Conservation (phyloP, 441 rosid species). For the Populus hybrid region DNA sequence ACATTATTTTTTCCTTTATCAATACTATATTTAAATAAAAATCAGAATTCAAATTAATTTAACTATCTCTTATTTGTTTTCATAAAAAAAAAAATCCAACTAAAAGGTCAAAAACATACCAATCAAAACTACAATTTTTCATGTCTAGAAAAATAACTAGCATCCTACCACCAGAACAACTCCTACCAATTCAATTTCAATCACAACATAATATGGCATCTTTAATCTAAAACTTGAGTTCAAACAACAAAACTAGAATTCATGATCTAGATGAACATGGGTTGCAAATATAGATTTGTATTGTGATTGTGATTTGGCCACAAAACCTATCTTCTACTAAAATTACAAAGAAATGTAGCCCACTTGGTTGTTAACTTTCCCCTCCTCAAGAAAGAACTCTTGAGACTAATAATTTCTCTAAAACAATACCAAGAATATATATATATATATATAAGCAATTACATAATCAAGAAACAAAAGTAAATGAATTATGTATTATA, state of each 20-base stretch:
- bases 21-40: too few species aligned
- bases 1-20: too few species aligned
- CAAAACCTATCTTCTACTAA: not conserved
- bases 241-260: not conserved
- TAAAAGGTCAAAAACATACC: not conserved
- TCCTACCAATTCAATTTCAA: too few species aligned
- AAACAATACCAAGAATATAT: too few species aligned
- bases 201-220: not conserved
- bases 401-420: too few species aligned
- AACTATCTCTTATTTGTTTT: too few species aligned
- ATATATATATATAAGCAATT: too few species aligned
- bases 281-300: too few species aligned
- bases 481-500: constrained; percentile 7
- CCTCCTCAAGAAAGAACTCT: not conserved
- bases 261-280: not conserved
- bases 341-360: not conserved
- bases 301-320: not conserved
- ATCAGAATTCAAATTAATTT: too few species aligned
- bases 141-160: not conserved
- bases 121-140: not conserved
- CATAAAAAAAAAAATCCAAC: too few species aligned
- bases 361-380: not conserved
- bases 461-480: not conserved
- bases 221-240: not conserved
- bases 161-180: not conserved